phyloP scores from a whole-genome alignment of 441 rosid species.

The Eruca vesicaria region DNA sequence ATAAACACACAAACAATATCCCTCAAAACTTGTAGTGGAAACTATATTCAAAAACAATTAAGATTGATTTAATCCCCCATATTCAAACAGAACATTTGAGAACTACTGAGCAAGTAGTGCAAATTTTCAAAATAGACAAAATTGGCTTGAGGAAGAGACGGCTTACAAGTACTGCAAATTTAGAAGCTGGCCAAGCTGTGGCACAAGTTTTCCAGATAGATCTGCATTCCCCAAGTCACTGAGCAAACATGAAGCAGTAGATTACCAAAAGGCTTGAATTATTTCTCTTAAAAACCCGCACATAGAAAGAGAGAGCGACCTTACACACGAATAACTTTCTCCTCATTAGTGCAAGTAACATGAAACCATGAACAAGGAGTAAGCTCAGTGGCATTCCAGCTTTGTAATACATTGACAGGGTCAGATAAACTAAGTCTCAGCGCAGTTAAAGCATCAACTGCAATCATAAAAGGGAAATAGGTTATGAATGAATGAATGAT shows the following conservation, averaged over 20 bases:
- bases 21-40: background rate
- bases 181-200: conserved; percentile 62
- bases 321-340: conserved; percentile 67
- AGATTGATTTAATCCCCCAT: too few relatives aligned
- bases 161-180: conserved; percentile 69
- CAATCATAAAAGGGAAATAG: background rate
- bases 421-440: conserved; percentile 41
- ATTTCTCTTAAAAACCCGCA: background rate
- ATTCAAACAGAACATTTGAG: too few relatives aligned
- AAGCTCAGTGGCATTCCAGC: conserved; percentile 57
- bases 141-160: background rate
- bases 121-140: background rate
- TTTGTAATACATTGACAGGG: conserved; percentile 50
- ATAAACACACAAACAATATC: background rate
- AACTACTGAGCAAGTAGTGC: too few relatives aligned
- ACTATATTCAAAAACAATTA: too few relatives aligned
- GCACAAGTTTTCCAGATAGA: conserved; percentile 63
- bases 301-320: conserved; percentile 11
- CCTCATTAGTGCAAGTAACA: conserved; percentile 62
- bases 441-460: conserved; percentile 57
- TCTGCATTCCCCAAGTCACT: conserved; percentile 75
- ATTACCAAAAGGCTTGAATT: background rate
- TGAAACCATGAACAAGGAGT: conserved; percentile 84
- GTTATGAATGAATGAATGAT: background rate
- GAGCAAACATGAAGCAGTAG: background rate